These are phyloP conservation scores for Suhomyces chickasaworum DNA, from an alignment of 1,139 yeast genomes.

Conservation along the genomic window DNA sequence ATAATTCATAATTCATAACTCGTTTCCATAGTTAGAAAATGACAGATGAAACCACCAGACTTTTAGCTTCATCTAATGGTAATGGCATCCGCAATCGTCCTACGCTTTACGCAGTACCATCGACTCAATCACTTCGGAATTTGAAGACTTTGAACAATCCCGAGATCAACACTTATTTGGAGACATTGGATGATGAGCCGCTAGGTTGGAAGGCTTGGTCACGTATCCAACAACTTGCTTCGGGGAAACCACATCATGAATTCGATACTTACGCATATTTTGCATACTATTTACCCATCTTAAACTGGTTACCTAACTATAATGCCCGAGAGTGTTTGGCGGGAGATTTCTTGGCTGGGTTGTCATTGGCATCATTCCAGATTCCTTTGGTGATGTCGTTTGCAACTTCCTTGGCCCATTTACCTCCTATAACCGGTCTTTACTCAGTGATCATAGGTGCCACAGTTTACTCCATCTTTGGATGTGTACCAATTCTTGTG, in stretches of 20 bases:
- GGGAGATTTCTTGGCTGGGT: conserved; percentile 38
- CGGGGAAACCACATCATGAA: conserved; percentile 8
- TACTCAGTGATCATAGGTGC: conserved; percentile 35
- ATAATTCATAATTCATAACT: no score
- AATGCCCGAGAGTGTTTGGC: conserved; percentile 17
- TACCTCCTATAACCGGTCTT: conserved; percentile 36
- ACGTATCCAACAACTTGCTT: conserved; percentile 13
- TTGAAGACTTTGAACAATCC: conserved; percentile 25
- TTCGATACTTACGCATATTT: conserved; percentile 30
- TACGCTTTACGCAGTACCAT: conserved; percentile 31
- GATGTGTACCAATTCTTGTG: conserved; percentile 36
- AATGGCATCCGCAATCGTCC: conserved; percentile 19
- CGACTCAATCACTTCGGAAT: conserved; percentile 27
- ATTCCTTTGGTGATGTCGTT: conserved; percentile 41
- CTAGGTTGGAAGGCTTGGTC: conserved; percentile 15
- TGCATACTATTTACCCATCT: conserved; percentile 36
- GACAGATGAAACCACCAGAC: conserved; percentile 11
- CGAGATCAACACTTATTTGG: conserved; percentile 19
- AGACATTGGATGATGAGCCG: conserved; percentile 4
- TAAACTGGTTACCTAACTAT: conserved; percentile 36
- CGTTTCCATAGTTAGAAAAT: background rate
- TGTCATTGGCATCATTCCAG: conserved; percentile 37
- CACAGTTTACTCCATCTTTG: conserved; percentile 31
- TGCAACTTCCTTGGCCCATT: conserved; percentile 35
- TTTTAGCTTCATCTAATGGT: conserved; percentile 4